Evolutionary conservation across 2,329 filamentous ascomycete species (phyloP), one percentile per base, ranked within the genome.

Genomic region (Diplodia mutila): DNA sequence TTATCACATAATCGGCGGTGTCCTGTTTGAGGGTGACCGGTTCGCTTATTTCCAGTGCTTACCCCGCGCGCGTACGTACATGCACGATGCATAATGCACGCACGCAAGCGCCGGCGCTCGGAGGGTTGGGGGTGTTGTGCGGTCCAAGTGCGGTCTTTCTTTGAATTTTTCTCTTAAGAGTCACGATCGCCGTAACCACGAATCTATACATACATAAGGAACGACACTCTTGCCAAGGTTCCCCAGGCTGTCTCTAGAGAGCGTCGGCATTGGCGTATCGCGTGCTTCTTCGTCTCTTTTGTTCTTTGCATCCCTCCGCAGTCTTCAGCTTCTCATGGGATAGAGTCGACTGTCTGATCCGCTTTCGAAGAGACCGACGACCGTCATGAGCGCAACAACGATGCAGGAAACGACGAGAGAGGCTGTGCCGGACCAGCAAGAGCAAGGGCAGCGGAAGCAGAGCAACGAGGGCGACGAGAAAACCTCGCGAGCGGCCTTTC

Each of bases 1-100:
- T 21, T 23, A 23, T 55, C 16, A 49, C 1, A 21, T 8, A 16
- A 23, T 16, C 37, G 39, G 57, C 57, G 57, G 57, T 61, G 25
- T 49, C 57, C 23, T 9, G 18, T 29, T 46, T 25, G 27, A 49
- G 39, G n/a, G 59, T 63, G 59, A 63, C 59, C 59, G 59, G 59
- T 61, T 61, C 57, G 25, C 27, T 21, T 48, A 37, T 37, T 37
- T 3, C 18, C 8, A 1, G 42, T 21, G 42, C n/a, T 46, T 46
- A 46, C 42, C 42, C 42, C 42, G 42, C 42, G 34, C 42, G 18
- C 7, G 42, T 8, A 18, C 39, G 8, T 9, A 46, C 42, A 46
- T 21, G 37, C 37, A 21, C 42, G 7, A 46, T 21, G 39, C 29
- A 32, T 32, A 8, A 42, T 42, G 42, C 34, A 12, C 6, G 9